Evolutionary conservation across 176 grass and related monocot genomes (phyloP).

Genomic region (Cymbopogon citratus): DNA sequence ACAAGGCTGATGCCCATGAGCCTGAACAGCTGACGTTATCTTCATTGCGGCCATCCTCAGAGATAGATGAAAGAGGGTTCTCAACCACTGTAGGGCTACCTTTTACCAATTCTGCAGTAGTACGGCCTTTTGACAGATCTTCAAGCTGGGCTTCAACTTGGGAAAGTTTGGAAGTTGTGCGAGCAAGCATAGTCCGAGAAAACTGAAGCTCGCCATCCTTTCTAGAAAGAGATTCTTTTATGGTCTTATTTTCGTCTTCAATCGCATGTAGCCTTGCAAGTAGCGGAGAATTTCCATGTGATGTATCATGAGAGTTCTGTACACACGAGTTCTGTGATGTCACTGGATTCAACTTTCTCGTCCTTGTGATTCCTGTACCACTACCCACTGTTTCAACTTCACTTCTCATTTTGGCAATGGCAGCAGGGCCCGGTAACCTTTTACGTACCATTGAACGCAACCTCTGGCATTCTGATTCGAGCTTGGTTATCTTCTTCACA

Average conservation of each 20-base stretch:
- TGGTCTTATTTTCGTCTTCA: conserved; percentile 75
- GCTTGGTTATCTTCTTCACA: conserved; percentile 73
- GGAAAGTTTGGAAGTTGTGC: conserved; percentile 61
- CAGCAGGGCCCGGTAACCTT: conserved; percentile 76
- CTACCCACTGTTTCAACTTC: conserved; percentile 64
- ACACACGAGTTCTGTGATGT: conserved; percentile 10
- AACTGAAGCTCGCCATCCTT: conserved; percentile 62
- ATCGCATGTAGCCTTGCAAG: conserved; percentile 56
- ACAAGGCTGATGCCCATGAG: conserved; percentile 81
- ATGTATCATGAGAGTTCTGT: conserved; percentile 32
- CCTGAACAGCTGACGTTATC: conserved; percentile 74
- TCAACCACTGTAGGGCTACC: conserved; percentile 34
- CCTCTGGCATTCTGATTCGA: conserved; percentile 91
- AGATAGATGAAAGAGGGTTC: conserved; percentile 50
- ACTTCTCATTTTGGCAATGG: conserved; percentile 96
- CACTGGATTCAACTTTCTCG: conserved; percentile 30
- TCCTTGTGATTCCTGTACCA: conserved; percentile 22
- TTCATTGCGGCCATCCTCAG: conserved; percentile 39
- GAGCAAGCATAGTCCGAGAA: conserved; percentile 54
- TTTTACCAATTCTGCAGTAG: conserved; percentile 35
- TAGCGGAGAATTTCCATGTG: conserved; percentile 43
- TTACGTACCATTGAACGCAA: conserved; percentile 82
- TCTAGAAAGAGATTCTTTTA: conserved; percentile 79
- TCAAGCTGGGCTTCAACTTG: conserved; percentile 66
- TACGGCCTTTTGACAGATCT: conserved; percentile 39